Percentiles rank a stretch among this genome's conserved stretches.
phyloP scores from a whole-genome alignment of 179 eudicot species.

The Beta corolliflora region DNA sequence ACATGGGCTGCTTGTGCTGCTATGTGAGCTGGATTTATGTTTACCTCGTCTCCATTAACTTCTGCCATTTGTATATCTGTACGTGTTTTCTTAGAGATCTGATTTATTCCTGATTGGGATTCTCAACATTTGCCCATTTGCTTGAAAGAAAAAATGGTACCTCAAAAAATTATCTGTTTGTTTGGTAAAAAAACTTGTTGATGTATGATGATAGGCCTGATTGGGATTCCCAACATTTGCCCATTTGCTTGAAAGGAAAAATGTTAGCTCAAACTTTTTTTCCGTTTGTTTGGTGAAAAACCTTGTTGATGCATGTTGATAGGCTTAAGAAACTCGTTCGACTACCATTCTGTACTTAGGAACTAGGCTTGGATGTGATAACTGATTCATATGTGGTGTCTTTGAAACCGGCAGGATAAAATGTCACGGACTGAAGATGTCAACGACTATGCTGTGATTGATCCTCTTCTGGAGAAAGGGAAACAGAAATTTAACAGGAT shows the following conservation, averaged over 20 bases:
- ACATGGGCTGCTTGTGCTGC: not conserved
- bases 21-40: not conserved
- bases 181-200: not conserved
- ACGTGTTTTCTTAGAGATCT: not conserved
- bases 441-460: slow-evolving; percentile 80
- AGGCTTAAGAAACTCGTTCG: not conserved
- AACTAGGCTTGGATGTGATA: not conserved
- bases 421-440: slow-evolving; percentile 71
- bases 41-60: not conserved
- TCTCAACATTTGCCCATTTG: not conserved
- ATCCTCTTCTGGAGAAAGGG: slow-evolving; percentile 90
- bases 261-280: not conserved
- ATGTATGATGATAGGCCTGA: not conserved
- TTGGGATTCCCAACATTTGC: not conserved
- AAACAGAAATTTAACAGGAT: slow-evolving; percentile 90
- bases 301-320: not conserved
- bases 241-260: not conserved
- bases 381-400: not conserved
- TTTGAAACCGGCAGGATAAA: slow-evolving; percentile 70
- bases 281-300: not conserved
- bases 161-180: not conserved
- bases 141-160: not conserved
- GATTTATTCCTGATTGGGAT: not conserved
- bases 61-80: not conserved
- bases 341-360: not conserved